Conservation (phyloP, 768 basidiomycete genomes). For the Amanita phalloides region DNA sequence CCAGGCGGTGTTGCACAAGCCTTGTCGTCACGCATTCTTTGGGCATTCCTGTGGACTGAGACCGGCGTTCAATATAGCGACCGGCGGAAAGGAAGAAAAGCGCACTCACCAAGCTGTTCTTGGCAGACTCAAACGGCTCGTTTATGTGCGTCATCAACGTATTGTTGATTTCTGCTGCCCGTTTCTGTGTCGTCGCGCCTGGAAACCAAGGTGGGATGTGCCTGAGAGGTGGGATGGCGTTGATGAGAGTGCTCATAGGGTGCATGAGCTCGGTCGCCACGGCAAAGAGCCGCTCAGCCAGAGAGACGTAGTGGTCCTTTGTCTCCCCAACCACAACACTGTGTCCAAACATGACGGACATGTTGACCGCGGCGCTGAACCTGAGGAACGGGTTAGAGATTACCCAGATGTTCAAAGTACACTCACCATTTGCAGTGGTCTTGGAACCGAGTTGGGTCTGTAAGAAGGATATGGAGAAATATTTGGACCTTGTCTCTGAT, state of each 20-base stretch:
- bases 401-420: too few relatives aligned
- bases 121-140: background rate
- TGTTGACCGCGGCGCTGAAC: background rate
- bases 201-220: slow-evolving; percentile 4
- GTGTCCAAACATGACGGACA: background rate
- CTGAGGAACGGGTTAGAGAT: background rate
- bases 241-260: background rate
- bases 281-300: background rate
- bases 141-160: background rate
- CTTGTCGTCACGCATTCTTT: background rate
- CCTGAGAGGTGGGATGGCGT: background rate
- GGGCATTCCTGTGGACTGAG: background rate
- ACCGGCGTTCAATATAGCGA: background rate
- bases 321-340: background rate
- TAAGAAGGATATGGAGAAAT: background rate
- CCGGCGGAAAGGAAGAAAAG: too few relatives aligned
- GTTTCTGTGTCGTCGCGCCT: background rate
- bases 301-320: background rate
- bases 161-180: background rate
- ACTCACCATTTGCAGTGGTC: background rate
- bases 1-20: background rate
- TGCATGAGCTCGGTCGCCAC: background rate
- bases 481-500: background rate
- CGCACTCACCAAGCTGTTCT: background rate
- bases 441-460: background rate